Base-by-base conservation (phyloP, 2,329 filamentous ascomycete species). In the Epichloe coenophiala region DNA sequence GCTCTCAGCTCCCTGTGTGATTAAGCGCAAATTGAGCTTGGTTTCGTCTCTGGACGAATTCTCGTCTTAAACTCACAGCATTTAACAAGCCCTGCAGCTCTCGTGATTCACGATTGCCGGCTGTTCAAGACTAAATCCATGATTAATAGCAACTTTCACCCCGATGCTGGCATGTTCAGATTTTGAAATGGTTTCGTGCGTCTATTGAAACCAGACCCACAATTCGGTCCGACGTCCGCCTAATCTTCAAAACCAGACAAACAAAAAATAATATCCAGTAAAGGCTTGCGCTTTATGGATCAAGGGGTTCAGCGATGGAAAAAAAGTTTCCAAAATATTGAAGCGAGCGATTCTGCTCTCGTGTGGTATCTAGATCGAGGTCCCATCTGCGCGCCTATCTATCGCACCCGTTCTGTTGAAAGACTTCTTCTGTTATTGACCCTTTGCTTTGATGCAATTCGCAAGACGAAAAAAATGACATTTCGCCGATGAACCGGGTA, bases 401-500 rank as follows among this genome's bases (percentile, higher is more conserved):
- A 33, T 13, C 1, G 3, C 21, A 35, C 35, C 27, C 15, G 23
- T 33, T 40, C 45, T 15, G 19, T 35, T 46, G 12, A 19, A 21
- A 40, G 27, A 49, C 17, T 5, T 49, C 31, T 44, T 19, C 9
- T 47, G 33, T 4, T 21, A n/a, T 21, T 35, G 8, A 4, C 13
- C 27, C 38, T 19, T 40, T 35, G 8, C 17, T 13, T 21, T 19
- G 7, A 15, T 31, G 38, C 37, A 13, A 15, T 48, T 27, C n/a
- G 37, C 33, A 45, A 27, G 15, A 23, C 27, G 41, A 23, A 88
- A 27, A 84, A 88, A 95, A 62, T 88, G 88, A 1, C 88, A 89
- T n/a, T 87, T 93, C 68, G 93, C 95, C 55, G 76, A 46, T 47
- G 17, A 46, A 43, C 38, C 36, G 37, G 40, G n/a, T 31, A 31